Evolutionary conservation across 768 basidiomycete genomes (phyloP).

Genomic region (Suillus variegatus): DNA sequence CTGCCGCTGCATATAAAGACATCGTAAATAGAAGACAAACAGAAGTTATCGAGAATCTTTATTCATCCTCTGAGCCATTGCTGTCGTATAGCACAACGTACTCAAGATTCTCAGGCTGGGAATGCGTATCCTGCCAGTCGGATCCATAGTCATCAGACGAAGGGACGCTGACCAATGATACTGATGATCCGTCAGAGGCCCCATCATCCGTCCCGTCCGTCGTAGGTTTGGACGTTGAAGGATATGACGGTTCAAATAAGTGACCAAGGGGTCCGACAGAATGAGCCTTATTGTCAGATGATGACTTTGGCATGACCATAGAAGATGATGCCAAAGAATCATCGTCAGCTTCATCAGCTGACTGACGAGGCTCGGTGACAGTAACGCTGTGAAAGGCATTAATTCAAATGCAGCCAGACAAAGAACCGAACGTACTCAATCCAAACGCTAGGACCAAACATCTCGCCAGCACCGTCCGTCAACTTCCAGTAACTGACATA

Average conservation of each 20-base stretch:
- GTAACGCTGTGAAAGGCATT: conserved; percentile 49
- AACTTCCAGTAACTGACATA: conserved; percentile 82
- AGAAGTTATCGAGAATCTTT: background rate
- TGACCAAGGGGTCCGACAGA: conserved; percentile 15
- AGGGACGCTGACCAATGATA: conserved; percentile 63
- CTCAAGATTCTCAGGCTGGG: conserved; percentile 47
- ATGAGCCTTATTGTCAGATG: conserved; percentile 21
- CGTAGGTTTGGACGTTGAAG: conserved; percentile 29
- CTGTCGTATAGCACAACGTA: conserved; percentile 78
- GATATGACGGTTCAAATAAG: conserved; percentile 13
- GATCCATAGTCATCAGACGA: conserved; percentile 55
- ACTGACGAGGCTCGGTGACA: conserved; percentile 53
- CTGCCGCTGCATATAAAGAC: conserved; percentile 12
- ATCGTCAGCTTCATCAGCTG: conserved; percentile 34
- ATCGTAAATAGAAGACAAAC: conserved; percentile 7
- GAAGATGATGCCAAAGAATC: conserved; percentile 67
- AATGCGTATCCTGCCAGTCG: conserved; percentile 61
- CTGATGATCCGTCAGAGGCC: conserved; percentile 44
- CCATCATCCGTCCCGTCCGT: conserved; percentile 40
- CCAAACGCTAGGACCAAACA: conserved; percentile 76
- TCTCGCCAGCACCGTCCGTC: conserved; percentile 52
- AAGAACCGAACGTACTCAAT: conserved; percentile 60
- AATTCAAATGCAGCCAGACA: conserved; percentile 1
- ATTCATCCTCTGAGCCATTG: conserved; percentile 55
- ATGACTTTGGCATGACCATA: conserved; percentile 61